A percentile compares a stretch with the other conserved stretches of the same genome.
Conservation (phyloP, 2,329 filamentous ascomycete species). For the Coniochaeta sp. region DNA sequence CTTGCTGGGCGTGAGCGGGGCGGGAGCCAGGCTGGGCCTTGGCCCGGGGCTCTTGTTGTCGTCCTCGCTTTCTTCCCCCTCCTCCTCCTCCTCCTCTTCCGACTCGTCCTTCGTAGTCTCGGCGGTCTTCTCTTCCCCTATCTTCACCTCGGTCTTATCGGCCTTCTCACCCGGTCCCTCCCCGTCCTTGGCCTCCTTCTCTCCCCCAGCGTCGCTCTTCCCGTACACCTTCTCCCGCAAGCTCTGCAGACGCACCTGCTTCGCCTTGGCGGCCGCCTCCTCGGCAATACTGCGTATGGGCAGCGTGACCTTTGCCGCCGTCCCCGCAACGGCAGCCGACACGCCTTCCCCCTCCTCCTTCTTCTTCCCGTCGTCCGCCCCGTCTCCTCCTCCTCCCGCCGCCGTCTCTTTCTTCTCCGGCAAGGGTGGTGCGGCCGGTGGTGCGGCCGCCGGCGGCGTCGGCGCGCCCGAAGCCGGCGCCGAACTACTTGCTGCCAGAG, state of each 20-base stretch:
- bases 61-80: slow-evolving; percentile 11
- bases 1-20: background rate
- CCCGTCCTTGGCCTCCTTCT: background rate
- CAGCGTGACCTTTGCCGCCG: slow-evolving; percentile 23
- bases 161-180: slow-evolving; percentile 9
- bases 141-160: slow-evolving; percentile 9
- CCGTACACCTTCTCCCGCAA: slow-evolving; percentile 48
- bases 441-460: background rate
- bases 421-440: slow-evolving; percentile 12
- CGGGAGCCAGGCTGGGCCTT: slow-evolving; percentile 3
- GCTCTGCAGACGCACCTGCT: slow-evolving; percentile 46
- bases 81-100: slow-evolving; percentile 8
- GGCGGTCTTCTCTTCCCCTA: slow-evolving; percentile 8
- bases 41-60: background rate
- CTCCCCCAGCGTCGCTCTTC: slow-evolving; percentile 21
- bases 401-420: slow-evolving; percentile 13
- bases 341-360: slow-evolving; percentile 13
- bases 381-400: slow-evolving; percentile 13
- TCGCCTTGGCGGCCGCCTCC: slow-evolving; percentile 58
- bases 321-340: slow-evolving; percentile 16
- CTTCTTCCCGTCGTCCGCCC: slow-evolving; percentile 10
- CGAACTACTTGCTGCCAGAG: slow-evolving; percentile 13
- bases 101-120: slow-evolving; percentile 10
- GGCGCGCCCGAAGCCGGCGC: slow-evolving; percentile 7
- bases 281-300: slow-evolving; percentile 51